Evolutionary conservation across 176 grass and related monocot species (phyloP).

Genomic region (Paspalum vaginatum): DNA sequence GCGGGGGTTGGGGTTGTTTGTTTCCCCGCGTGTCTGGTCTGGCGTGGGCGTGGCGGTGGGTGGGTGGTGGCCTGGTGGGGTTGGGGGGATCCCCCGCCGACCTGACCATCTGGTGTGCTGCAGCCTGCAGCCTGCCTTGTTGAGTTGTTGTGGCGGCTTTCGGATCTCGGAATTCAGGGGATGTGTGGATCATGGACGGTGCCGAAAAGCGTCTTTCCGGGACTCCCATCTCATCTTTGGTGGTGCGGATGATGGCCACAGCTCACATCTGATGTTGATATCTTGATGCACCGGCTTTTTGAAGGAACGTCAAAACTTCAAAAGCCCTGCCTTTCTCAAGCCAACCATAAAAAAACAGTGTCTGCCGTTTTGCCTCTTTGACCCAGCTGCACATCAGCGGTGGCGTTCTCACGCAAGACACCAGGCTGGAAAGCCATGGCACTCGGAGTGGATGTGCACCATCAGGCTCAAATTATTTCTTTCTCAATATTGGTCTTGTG

Average conservation of each 20-base stretch:
- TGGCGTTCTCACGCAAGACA: background rate
- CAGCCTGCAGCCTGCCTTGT: no score
- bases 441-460: background rate
- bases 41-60: background rate
- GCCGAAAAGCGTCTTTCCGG: slow-evolving; percentile 43
- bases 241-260: slow-evolving; percentile 39
- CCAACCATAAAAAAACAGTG: background rate
- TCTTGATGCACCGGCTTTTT: slow-evolving; percentile 1
- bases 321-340: background rate
- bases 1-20: background rate
- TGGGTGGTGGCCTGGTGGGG: slow-evolving; percentile 17
- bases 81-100: slow-evolving; percentile 2
- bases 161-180: background rate
- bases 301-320: slow-evolving; percentile 12
- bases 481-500: background rate
- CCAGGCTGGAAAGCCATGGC: background rate
- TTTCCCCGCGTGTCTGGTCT: slow-evolving; percentile 36
- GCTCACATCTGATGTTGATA: background rate
- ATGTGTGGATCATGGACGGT: slow-evolving; percentile 34
- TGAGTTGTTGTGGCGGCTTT: background rate
- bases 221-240: background rate
- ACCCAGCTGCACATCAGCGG: background rate
- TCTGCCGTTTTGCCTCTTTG: background rate
- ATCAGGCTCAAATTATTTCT: background rate
- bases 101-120: background rate